Conservation (phyloP, 2,329 filamentous ascomycete species). For the Fusarium sp. region DNA sequence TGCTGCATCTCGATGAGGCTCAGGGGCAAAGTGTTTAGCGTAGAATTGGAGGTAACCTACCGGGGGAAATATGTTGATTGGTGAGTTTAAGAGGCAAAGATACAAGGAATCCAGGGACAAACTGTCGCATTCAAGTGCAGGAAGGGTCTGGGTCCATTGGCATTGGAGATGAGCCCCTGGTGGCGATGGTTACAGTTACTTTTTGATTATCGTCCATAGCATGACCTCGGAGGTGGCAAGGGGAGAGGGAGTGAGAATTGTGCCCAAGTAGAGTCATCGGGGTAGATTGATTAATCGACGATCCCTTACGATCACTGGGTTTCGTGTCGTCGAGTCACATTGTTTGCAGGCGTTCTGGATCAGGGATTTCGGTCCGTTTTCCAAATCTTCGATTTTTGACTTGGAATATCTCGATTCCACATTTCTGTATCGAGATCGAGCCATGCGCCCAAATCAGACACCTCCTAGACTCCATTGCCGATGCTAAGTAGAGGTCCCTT, state of each 20-base stretch:
- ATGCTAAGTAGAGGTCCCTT: constrained; percentile 15
- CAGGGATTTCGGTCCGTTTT: background rate
- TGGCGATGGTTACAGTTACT: constrained; percentile 12
- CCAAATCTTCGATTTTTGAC: constrained; percentile 2
- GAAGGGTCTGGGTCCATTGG: background rate
- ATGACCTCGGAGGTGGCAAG: constrained; percentile 19
- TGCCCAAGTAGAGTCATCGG: background rate
- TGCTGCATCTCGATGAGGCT: constrained; percentile 47
- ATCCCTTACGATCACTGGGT: background rate
- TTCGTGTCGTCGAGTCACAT: no score
- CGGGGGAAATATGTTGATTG: background rate
- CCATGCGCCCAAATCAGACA: constrained; percentile 3
- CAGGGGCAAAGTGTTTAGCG: constrained; percentile 11
- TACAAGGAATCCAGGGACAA: background rate
- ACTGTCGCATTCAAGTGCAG: background rate
- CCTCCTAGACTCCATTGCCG: constrained; percentile 7
- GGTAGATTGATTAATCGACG: background rate
- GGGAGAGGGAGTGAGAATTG: background rate
- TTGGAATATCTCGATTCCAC: constrained; percentile 5
- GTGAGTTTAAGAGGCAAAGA: constrained; percentile 5
- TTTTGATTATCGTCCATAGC: constrained; percentile 28
- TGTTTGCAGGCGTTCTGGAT: no score
- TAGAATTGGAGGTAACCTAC: background rate
- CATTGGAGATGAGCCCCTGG: constrained; percentile 12
- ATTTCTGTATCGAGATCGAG: constrained; percentile 11